These are phyloP conservation scores for Candida stauntonica DNA, from an alignment of 805 yeast species.

Conservation along the genomic window DNA sequence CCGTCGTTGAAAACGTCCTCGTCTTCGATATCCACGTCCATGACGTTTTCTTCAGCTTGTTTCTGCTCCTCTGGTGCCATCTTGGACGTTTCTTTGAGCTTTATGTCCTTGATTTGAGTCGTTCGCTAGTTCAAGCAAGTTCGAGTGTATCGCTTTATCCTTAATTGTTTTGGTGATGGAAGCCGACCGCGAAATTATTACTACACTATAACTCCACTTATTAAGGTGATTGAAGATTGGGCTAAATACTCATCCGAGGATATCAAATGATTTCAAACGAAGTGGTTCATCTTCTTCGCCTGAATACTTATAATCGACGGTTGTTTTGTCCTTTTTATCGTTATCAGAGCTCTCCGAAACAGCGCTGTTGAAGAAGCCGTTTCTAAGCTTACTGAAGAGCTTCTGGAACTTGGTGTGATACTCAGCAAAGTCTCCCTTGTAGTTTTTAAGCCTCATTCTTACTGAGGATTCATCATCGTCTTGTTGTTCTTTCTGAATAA, in stretches of 20 bases:
- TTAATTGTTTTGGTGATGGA: no score
- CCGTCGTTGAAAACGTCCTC: conserved; percentile 26
- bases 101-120: neutral
- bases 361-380: conserved; percentile 8
- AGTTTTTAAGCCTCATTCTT: conserved; percentile 24
- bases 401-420: conserved; percentile 18
- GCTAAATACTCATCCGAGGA: no score
- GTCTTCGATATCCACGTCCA: conserved; percentile 26
- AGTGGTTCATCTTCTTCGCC: conserved; percentile 7
- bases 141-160: no score
- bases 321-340: neutral
- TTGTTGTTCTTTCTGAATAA: conserved; percentile 12
- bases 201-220: neutral
- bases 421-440: conserved; percentile 28
- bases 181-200: neutral
- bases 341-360: conserved; percentile 2
- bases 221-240: no score
- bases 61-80: conserved; percentile 3
- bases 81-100: neutral
- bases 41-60: conserved; percentile 7
- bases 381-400: conserved; percentile 12
- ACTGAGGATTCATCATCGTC: conserved; percentile 16
- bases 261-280: conserved; percentile 8
- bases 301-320: conserved; percentile 3
- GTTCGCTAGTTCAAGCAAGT: neutral